phyloP scores from a whole-genome alignment of 768 basidiomycete genomes.

The Rubroboletus pulcherrimus region DNA sequence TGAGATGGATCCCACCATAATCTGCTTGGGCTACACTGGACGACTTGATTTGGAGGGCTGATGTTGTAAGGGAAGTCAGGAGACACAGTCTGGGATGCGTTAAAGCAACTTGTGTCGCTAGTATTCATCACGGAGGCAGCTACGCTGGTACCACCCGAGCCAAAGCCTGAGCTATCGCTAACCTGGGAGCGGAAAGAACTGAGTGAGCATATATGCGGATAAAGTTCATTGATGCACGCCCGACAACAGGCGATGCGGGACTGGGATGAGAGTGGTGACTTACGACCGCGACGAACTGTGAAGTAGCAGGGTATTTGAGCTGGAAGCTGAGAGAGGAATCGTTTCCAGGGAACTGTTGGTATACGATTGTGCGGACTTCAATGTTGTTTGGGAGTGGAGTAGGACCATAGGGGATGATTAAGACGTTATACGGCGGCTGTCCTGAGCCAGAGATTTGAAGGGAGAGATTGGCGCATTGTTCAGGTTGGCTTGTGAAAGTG shows the following conservation, averaged over 20 bases:
- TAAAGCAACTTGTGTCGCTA: conserved; percentile 57
- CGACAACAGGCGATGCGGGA: background rate
- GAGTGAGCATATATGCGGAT: background rate
- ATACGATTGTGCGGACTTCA: conserved; percentile 61
- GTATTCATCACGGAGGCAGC: conserved; percentile 53
- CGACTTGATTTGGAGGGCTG: conserved; percentile 57
- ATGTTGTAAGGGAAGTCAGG: conserved; percentile 61
- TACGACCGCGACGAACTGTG: conserved; percentile 75
- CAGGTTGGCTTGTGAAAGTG: conserved; percentile 43
- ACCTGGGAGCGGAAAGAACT: conserved; percentile 35
- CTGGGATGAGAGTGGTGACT: conserved; percentile 30
- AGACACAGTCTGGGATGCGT: conserved; percentile 42
- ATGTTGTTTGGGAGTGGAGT: conserved; percentile 55
- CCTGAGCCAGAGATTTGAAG: conserved; percentile 59
- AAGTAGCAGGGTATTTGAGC: conserved; percentile 61
- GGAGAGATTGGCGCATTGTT: conserved; percentile 65
- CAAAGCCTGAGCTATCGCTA: conserved; percentile 59
- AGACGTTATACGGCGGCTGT: conserved; percentile 60
- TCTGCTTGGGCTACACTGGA: conserved; percentile 60
- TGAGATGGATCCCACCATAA: conserved; percentile 58
- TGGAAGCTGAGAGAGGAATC: conserved; percentile 45
- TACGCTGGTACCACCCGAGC: conserved; percentile 71
- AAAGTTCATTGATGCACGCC: background rate
- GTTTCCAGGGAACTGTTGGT: conserved; percentile 46
- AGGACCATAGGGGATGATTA: conserved; percentile 66